A percentile compares a stretch with the other conserved stretches of the same genome.
These are phyloP conservation scores for Aspergillus bridgeri DNA, from an alignment of 495 filamentous ascomycete genomes.

Conservation along the genomic window DNA sequence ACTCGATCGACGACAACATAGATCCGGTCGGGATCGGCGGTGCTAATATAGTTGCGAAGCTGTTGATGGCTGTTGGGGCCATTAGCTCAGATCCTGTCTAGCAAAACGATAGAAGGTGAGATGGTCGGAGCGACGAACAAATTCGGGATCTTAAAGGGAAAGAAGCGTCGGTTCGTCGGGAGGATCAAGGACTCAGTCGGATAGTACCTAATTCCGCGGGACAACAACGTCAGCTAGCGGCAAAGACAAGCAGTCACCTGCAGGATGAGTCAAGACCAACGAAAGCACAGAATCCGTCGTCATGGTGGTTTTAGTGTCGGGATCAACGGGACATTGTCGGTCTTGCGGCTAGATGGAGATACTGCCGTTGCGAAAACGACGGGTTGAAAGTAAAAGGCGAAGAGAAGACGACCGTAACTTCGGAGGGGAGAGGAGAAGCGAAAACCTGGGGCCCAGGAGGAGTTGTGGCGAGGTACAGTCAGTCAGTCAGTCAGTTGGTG, in stretches of 20 bases:
- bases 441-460: slow-evolving; percentile 2
- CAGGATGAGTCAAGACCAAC: slow-evolving; percentile 20
- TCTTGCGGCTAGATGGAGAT: slow-evolving; percentile 8
- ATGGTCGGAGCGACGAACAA: slow-evolving; percentile 50
- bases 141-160: slow-evolving; percentile 69
- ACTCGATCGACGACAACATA: slow-evolving; percentile 77
- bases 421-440: slow-evolving; percentile 4
- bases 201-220: slow-evolving; percentile 41
- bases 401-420: slow-evolving; percentile 1
- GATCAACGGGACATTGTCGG: slow-evolving; percentile 36
- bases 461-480: too few relatives aligned
- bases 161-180: slow-evolving; percentile 66
- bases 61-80: slow-evolving; percentile 74
- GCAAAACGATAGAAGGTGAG: neutral
- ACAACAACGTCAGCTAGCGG: slow-evolving; percentile 9
- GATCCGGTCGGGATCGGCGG: slow-evolving; percentile 67
- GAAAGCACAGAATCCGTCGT: slow-evolving; percentile 42
- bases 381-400: slow-evolving; percentile 5
- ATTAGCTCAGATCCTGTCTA: slow-evolving; percentile 14
- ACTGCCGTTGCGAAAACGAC: slow-evolving; percentile 13
- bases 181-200: slow-evolving; percentile 59
- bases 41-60: slow-evolving; percentile 85
- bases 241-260: slow-evolving; percentile 5
- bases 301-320: slow-evolving; percentile 37
- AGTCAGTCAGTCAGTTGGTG: too few relatives aligned